Evolutionary conservation across 257 asterid genomes (phyloP).

Genomic region (Thymus quinquecostatus): DNA sequence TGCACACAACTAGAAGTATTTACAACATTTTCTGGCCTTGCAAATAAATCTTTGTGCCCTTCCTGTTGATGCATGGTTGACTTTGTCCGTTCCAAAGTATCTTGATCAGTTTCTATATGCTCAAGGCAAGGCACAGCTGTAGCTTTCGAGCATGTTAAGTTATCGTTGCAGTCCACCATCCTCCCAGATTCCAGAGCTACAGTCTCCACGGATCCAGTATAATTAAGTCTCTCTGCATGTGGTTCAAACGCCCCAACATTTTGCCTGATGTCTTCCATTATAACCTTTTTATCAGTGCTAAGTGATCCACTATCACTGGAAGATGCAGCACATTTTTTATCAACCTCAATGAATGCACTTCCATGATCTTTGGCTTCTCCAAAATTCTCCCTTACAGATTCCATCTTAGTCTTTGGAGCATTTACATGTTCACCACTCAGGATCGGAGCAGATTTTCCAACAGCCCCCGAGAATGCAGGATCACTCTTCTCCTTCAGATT

Average conservation of each 20-base stretch:
- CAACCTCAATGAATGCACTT: slow-evolving; percentile 32
- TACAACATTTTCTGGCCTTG: slow-evolving; percentile 24
- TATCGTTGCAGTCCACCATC: slow-evolving; percentile 41
- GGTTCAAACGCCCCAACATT: slow-evolving; percentile 45
- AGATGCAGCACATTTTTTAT: slow-evolving; percentile 30
- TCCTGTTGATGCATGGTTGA: slow-evolving; percentile 16
- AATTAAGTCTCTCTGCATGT: slow-evolving; percentile 35
- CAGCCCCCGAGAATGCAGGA: slow-evolving; percentile 28
- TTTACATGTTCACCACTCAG: slow-evolving; percentile 32
- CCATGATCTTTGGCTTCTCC: slow-evolving; percentile 47
- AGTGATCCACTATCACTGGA: slow-evolving; percentile 32
- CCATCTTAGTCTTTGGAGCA: slow-evolving; percentile 36
- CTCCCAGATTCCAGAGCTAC: slow-evolving; percentile 46
- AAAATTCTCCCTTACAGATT: slow-evolving; percentile 38
- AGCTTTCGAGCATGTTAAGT: slow-evolving; percentile 29
- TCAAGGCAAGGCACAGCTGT: slow-evolving; percentile 31
- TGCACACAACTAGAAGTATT: slow-evolving; percentile 33
- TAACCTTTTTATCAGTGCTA: slow-evolving; percentile 33
- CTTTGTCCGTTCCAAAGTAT: slow-evolving; percentile 34
- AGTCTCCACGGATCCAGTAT: slow-evolving; percentile 42
- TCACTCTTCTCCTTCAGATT: slow-evolving; percentile 29
- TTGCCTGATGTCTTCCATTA: slow-evolving; percentile 29
- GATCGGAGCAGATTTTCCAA: slow-evolving; percentile 40
- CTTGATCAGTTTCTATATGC: slow-evolving; percentile 38
- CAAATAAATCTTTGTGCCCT: slow-evolving; percentile 27